Evolutionary conservation across 2,329 filamentous ascomycete species (phyloP).

Genomic region (Sphaceloma murrayae): DNA sequence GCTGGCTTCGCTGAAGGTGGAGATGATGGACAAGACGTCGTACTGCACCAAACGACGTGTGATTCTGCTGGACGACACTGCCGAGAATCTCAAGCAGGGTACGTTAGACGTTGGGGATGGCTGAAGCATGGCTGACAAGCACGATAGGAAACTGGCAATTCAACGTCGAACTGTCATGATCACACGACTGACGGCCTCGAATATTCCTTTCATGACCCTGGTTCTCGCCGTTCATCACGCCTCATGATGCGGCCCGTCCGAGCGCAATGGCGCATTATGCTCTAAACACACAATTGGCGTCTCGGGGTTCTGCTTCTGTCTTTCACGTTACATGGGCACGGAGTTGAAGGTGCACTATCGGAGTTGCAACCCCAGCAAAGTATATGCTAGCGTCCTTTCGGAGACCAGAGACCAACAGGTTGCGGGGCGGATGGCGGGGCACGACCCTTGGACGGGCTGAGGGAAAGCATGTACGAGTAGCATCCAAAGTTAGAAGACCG

Average conservation of each 20-base stretch:
- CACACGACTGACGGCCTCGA: conserved; percentile 9
- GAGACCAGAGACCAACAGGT: neutral
- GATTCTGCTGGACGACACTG: conserved; percentile 84
- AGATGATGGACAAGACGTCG: conserved; percentile 96
- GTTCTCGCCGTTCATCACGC: too few species aligned
- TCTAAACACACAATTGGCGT: too few species aligned
- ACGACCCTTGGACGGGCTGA: neutral
- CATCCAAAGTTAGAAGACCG: neutral
- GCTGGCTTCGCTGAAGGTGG: conserved; percentile 77
- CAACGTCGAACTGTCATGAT: conserved; percentile 25
- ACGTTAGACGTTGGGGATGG: conserved; percentile 32
- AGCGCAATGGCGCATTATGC: too few species aligned
- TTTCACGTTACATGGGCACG: conserved; percentile 5
- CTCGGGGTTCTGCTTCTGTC: too few species aligned
- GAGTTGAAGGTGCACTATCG: conserved; percentile 5
- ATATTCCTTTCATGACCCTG: too few species aligned
- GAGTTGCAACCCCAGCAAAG: neutral
- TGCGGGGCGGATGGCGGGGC: conserved; percentile 9
- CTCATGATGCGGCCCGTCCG: too few species aligned
- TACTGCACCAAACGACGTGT: conserved; percentile 91
- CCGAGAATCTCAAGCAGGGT: conserved; percentile 84
- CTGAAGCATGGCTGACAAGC: neutral
- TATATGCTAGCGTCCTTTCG: conserved; percentile 3
- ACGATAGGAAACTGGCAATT: conserved; percentile 29
- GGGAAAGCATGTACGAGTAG: conserved; percentile 8